Base-by-base conservation (phyloP, 176 grass and related monocot genomes). In the Luzula sylvatica region DNA sequence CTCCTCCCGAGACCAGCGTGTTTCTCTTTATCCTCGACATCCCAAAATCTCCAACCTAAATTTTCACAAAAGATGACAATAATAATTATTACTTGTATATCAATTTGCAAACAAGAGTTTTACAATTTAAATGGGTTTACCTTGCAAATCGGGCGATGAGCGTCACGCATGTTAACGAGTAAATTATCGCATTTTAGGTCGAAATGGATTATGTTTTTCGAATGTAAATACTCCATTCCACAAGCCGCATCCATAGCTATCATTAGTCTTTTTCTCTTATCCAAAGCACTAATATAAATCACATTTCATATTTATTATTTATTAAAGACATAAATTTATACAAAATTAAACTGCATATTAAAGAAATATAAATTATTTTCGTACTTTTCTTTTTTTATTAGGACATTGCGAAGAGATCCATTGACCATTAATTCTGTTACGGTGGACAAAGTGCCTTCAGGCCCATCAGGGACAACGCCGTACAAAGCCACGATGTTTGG, bases 231-330 rank as follows among this genome's bases (percentile, higher is more conserved):
- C 32, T 98, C 92, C 92, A 98, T 98, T 30, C 92, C 92, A 46
- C 87, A 98, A 55, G 92, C 92, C 25, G 92, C 92, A 77, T 98
- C 92, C 92, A 90, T 90, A 54, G 92, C 78, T 72, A 98, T 98
- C 53, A 89, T 90, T 15, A 98, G 77, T 42, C 65, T 98, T 73
- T 76, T 98, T 50, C 63, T 86, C 53, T 52, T 75, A 77, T 98
- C 92, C 45, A 98, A 78, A 27, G 63, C 27, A 61, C 92, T 98
- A 61, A 46, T 72, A 14, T 77, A 42, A 60, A 79, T 35, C 67
- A 41, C 70, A n/a, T n/a, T n/a, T n/a, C n/a, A n/a, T n/a, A n/a
- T n/a, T n/a, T n/a, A n/a, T n/a, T n/a, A 69, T 73, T 30, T 38
- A 69, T 25, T 79, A 38, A 67, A 32, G 45, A 62, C 29, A 59